Evolutionary conservation across 2,329 filamentous ascomycete genomes (phyloP), one percentile per base, ranked within the genome.

Genomic region (Chaetomiaceae sp.): DNA sequence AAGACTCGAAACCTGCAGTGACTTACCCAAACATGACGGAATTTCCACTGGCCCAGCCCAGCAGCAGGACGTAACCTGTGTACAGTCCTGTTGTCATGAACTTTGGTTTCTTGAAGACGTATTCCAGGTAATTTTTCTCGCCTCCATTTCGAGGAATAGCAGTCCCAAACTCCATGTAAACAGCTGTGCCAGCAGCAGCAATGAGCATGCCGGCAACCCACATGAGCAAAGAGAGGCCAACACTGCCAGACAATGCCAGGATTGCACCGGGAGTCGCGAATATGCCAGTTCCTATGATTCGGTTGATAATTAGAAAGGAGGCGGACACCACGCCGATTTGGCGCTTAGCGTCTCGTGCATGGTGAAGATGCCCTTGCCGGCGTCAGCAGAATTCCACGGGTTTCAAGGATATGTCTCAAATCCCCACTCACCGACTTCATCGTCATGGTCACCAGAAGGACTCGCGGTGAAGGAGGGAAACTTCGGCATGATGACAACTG

Each of bases 91-190:
- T 85, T 40, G 73, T 74, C 8, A 86, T 72, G 62, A 84, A 84
- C 58, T 71, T 74, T 2, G 83, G 83, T 58, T 71, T 75, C 31
- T 77, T 73, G 68, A 76, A 85, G 45, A 83, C 77, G 63, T 73
- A 83, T 62, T 85, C 82, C 57, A 85, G 79, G 60, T 85, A 85
- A 65, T 82, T 83, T 69, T 84, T 83, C 65, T 84, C 80, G 16
- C 82, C 81, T 35, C 82, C 82, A 62, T 83, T 84, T 44, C 75
- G 73, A 38, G 82, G 82, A 39, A 86, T 75, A 0, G 77, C 81
- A 1, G 81, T 85, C 20, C 83, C 83, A 51, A 81, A 83, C 63
- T 86, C 83, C 50, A 86, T 70, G 56, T 83, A 84, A 17, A 85
- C 79, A n/a, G 77, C 75, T 47, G 81, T 79, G 50, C 82, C 83